Conservation (phyloP, 257 asterid species). For the Jacaranda copaia region DNA sequence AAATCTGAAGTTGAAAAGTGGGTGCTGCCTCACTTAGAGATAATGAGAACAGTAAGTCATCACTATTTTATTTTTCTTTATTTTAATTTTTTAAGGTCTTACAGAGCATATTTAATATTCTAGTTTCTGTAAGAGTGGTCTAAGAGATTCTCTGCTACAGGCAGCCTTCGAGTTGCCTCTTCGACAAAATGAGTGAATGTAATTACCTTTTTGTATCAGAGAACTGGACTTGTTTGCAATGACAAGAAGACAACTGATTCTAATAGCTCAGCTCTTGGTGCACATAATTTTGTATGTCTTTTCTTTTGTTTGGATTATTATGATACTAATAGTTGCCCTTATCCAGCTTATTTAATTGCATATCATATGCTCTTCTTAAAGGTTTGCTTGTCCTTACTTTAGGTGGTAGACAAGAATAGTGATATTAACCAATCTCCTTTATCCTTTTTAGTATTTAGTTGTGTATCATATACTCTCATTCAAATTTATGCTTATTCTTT, state of each 20-base stretch:
- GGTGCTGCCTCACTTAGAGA: slow-evolving; percentile 45
- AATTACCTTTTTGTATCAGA: neutral
- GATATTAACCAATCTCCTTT: neutral
- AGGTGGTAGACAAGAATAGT: too few relatives aligned
- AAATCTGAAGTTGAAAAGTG: slow-evolving; percentile 44
- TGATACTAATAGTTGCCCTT: neutral
- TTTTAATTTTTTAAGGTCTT: too few relatives aligned
- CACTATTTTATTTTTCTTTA: neutral
- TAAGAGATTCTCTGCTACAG: neutral
- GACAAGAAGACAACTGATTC: neutral
- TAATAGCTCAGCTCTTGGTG: neutral
- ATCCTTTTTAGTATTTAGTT: neutral
- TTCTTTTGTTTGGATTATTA: neutral
- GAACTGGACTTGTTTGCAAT: too few relatives aligned
- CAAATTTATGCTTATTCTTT: neutral
- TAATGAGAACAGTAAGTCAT: slow-evolving; percentile 44
- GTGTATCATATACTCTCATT: neutral
- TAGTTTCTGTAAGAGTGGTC: neutral
- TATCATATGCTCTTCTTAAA: too few relatives aligned
- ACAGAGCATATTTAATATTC: neutral
- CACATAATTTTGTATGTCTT: neutral
- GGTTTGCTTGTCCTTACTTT: too few relatives aligned
- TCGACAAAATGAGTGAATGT: neutral
- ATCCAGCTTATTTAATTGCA: neutral
- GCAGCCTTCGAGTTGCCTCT: neutral